Conservation (phyloP, 306 rosid species). For the Trichosanthes truncata region DNA sequence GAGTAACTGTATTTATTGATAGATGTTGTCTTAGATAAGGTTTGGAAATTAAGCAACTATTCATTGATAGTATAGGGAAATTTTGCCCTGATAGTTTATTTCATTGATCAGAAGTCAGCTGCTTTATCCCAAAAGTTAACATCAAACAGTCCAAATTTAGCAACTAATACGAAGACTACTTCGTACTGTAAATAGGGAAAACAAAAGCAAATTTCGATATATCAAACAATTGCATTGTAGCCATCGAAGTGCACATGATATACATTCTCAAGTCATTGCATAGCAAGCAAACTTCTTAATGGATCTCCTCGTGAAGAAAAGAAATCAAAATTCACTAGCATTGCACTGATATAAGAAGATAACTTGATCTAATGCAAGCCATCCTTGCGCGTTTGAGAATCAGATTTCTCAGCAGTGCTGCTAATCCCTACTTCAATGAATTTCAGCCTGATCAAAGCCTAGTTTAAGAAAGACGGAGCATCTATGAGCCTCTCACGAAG, state of each 20-base stretch:
- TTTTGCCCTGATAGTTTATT: not conserved
- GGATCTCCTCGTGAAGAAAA: not conserved
- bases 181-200: not conserved
- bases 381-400: not conserved
- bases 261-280: not conserved
- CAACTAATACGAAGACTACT: not conserved
- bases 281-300: not conserved
- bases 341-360: not conserved
- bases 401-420: not conserved
- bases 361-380: not conserved
- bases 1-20: not conserved
- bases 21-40: not conserved
- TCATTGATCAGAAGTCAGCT: not conserved
- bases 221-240: not conserved
- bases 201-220: not conserved
- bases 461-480: not conserved
- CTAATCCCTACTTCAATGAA: not conserved
- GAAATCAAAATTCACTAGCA: not conserved
- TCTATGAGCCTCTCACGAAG: not conserved
- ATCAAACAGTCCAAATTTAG: not conserved
- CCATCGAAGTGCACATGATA: not conserved
- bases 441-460: no score
- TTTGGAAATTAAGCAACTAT: not conserved
- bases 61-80: not conserved
- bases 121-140: not conserved